Conservation (phyloP, 768 basidiomycete genomes). For the Mycena indigotica region DNA sequence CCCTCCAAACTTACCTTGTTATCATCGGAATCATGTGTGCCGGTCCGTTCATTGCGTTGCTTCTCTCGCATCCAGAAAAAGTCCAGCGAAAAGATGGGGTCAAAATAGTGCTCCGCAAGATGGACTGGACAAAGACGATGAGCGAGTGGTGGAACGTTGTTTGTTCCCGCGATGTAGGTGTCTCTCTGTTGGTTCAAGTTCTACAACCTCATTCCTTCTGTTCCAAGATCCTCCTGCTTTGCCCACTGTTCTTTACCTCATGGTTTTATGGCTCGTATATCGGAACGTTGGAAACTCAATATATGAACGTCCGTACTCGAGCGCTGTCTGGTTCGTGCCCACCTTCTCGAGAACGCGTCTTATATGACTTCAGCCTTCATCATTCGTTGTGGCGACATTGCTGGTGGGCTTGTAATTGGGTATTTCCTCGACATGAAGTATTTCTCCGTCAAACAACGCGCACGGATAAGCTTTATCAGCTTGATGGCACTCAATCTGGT, state of each 20-base stretch:
- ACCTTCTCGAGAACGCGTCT: slow-evolving; percentile 21
- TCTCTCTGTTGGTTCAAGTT: neutral
- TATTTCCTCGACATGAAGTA: slow-evolving; percentile 34
- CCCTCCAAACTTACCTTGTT: slow-evolving; percentile 33
- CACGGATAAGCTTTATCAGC: slow-evolving; percentile 30
- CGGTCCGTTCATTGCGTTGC: slow-evolving; percentile 34
- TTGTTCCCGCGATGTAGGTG: slow-evolving; percentile 26
- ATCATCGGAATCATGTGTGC: slow-evolving; percentile 40
- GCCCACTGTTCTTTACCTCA: slow-evolving; percentile 36
- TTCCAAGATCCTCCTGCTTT: slow-evolving; percentile 34
- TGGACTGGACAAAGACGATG: slow-evolving; percentile 30
- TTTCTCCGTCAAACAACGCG: slow-evolving; percentile 33
- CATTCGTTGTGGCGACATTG: neutral
- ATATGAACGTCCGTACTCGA: slow-evolving; percentile 34
- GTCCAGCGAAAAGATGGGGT: slow-evolving; percentile 36
- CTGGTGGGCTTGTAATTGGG: slow-evolving; percentile 31
- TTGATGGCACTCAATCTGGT: slow-evolving; percentile 34
- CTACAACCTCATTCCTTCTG: neutral
- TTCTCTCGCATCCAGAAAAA: slow-evolving; percentile 32
- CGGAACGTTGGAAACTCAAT: slow-evolving; percentile 37
- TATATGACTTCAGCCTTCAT: neutral
- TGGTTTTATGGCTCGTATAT: slow-evolving; percentile 39
- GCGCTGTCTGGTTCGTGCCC: slow-evolving; percentile 32
- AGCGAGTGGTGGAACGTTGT: slow-evolving; percentile 33
- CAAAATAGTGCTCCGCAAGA: slow-evolving; percentile 31